Evolutionary conservation across 2,329 filamentous ascomycete species (phyloP), one percentile per base, ranked within the genome.

Genomic region (Thielaviopsis musarum): DNA sequence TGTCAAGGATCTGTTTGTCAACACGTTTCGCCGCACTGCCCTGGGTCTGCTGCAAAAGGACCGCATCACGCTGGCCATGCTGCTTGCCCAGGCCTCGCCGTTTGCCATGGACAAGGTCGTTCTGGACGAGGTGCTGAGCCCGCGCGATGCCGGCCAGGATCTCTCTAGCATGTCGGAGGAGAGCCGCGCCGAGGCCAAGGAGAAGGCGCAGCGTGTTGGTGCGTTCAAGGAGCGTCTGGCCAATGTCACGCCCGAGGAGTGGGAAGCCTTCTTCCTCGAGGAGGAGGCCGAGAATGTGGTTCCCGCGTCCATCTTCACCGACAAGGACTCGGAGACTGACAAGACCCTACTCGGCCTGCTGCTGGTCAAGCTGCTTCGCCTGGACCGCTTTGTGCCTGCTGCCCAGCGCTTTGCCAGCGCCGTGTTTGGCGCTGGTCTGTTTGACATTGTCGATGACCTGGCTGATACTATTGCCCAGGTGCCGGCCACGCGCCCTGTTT

Each of bases 71-170:
- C 80, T 98, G 54, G 94, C 91, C 30, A 91, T 98, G 80, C 82
- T 98, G 57, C 83, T 98, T 52, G 90, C 91, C 6, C 93, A 97
- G 72, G 93, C 91, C 5, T 87, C 91, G n/a, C 93, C 93, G 0
- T 95, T 91, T 74, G 82, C 88, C 66, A 95, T 97, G 87, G 89
- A 98, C 70, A 93, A 91, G 75, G 77, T 78, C 13, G 77, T 95
- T 62, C 86, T 98, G 64, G 94, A 98, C 66, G 77, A 82, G 34
- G 84, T 98, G 51, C 79, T 98, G 3, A 91, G 95, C 67, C 80
- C 85, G 56, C 81, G 81, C 56, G 74, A 94, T 41, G 79, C 85
- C 63, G 89, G 87, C 61, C 80, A 80, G 51, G 91, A 96, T 69
- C 75, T 95, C 26, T 95, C 87, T 0, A 26, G 52, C 7, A 58